Base-by-base conservation (phyloP, 768 basidiomycete species). In the Ramaria sp. region DNA sequence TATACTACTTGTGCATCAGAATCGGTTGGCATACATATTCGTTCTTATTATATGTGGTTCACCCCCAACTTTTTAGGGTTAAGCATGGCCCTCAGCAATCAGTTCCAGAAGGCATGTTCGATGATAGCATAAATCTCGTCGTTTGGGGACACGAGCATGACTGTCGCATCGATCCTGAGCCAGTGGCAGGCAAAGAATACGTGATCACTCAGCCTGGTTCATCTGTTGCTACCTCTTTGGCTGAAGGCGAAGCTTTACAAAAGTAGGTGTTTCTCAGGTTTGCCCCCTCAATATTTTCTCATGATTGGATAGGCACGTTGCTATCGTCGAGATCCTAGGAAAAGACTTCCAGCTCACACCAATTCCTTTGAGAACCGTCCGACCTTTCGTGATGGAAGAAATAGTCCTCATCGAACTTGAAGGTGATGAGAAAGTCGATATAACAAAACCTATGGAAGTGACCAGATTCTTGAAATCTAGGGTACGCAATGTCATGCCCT, bases 81-180 rank as follows among this genome's bases (percentile, higher is more conserved):
- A 86, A 90, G 63, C 96, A 93, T 67, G 93, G 91, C 1, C 91
- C 92, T 17, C 91, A 97, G 67, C 88, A 92, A 62, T 91, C 79
- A 12, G 94, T 98, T 0, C 93, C 95, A 7, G 96, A 98, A 65
- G 88, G 88, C 59, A 88, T 97, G 83, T 99, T 99, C 63, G 95
- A 98, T 66, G 91, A 99, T 65, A 87, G 84, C 63, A 78, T 97
- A 37, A 83, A 97, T 63, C 78, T 99, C 15, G 90, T 99, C 7
- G 76, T 99, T 1, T 99, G 96, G 96, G 96, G 96, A 7, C 96
- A 99, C 68, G 96, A 99, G 69, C 96, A 99, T 66, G 96, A 98
- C 69, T 98, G 95, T 65, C 82, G 94, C 31, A 88, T 95, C 54
- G 74, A 82, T 1, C 95, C 96, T 0, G 91, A 96, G 64, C 78